These are phyloP conservation scores for Neurospora sp. DNA, from an alignment of 495 filamentous ascomycete species.

Conservation along the genomic window DNA sequence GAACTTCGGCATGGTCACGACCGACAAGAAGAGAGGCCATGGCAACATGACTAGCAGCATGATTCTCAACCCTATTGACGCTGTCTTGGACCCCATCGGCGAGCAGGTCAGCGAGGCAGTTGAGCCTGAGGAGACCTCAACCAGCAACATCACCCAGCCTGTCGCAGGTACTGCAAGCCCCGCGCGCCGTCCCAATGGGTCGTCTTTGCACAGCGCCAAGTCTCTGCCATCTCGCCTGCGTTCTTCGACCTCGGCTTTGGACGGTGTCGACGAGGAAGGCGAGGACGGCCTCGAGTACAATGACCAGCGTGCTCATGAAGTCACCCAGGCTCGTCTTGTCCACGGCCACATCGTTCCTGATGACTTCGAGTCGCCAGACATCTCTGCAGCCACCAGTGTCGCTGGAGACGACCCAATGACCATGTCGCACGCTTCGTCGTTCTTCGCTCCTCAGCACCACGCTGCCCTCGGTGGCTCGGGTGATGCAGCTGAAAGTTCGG, in stretches of 20 bases:
- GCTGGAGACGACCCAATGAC: slow-evolving; percentile 47
- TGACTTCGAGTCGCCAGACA: slow-evolving; percentile 68
- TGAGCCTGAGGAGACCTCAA: background rate
- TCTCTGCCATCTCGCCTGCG: slow-evolving; percentile 18
- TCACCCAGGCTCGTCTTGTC: slow-evolving; percentile 84
- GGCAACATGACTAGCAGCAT: slow-evolving; percentile 62
- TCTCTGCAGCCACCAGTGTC: slow-evolving; percentile 50
- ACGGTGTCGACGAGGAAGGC: slow-evolving; percentile 36
- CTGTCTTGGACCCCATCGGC: slow-evolving; percentile 18
- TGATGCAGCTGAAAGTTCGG: slow-evolving; percentile 67
- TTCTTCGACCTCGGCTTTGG: slow-evolving; percentile 29
- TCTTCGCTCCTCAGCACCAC: slow-evolving; percentile 45
- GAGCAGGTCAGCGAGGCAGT: slow-evolving; percentile 18
- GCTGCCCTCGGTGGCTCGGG: slow-evolving; percentile 66
- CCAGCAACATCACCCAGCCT: slow-evolving; percentile 10
- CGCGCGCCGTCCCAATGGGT: slow-evolving; percentile 20
- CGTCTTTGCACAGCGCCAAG: slow-evolving; percentile 1
- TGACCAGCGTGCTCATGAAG: slow-evolving; percentile 78
- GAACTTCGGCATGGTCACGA: slow-evolving; percentile 95
- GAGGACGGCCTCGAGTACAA: slow-evolving; percentile 59
- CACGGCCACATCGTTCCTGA: slow-evolving; percentile 96
- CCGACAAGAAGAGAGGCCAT: slow-evolving; percentile 63
- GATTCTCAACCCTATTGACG: slow-evolving; percentile 44
- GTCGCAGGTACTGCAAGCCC: slow-evolving; percentile 31
- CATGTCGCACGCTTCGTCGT: slow-evolving; percentile 45